Base-by-base conservation (phyloP, 1,139 yeast species). In the Saccharomyces hybrid region DNA sequence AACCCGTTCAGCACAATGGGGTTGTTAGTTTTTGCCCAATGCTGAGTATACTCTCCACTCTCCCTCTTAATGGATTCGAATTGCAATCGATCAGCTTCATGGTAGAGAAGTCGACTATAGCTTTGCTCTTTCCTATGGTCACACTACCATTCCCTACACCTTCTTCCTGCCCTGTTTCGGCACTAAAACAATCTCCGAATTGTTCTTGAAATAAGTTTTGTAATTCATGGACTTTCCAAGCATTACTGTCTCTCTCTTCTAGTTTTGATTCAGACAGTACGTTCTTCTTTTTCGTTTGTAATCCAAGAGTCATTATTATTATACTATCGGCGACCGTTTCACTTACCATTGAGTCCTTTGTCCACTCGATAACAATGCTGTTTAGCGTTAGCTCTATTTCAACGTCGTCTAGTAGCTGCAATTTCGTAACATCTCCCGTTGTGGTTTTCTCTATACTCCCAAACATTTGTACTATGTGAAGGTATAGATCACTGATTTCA, bases 11-110 rank as follows among this genome's bases (percentile, higher is more conserved):
- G 54, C 72, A 67, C 48, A 93, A 75, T 2, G 99, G 97, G 9
- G 97, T 91, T 2, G 89, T 91, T 51, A 93, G 75, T 49, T 81
- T 86, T 55, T 86, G 79, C 5, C 95, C 96, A 58, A 95, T 79
- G 52, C 80, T 82, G 53, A 93, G 74, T 16, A 93, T 85, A 61
- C 87, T 93, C 60, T 84, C 88, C 2, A 93, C 83, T 67, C 99
- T 80, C 59, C 89, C 93, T 61, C 82, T 82, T 57, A 93, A 74
- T 0, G 91, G 91, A 55, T 81, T 84, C 1, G 93, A 86, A 1
- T 82, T 73, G 65, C 98, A 89, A 44, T 67, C 67, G 12, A 78
- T 82, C 0, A 91, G 96, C 1, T 77, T 73, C 68, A 89, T 77
- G 48, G 78, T 79, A 2, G 75, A 70, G 61, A 85, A 88, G 61